phyloP scores from a whole-genome alignment of 345 rosid genomes.

The Eucalyptus paniculata region DNA sequence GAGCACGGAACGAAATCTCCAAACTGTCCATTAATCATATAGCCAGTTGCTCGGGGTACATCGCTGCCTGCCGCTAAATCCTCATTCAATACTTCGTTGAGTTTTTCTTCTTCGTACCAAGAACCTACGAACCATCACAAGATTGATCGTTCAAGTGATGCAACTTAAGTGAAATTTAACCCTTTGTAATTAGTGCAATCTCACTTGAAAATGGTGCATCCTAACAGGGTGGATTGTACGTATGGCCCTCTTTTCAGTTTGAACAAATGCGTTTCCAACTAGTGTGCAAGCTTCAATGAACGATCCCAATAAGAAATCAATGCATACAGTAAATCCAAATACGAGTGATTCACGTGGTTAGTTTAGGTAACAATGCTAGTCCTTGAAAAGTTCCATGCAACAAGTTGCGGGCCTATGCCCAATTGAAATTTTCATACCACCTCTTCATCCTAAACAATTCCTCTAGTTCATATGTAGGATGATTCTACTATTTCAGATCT shows the following conservation, averaged over 20 bases:
- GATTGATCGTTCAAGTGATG: neutral
- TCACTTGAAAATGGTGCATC: neutral
- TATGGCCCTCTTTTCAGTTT: neutral
- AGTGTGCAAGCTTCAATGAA: neutral
- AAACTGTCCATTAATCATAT: conserved; percentile 14
- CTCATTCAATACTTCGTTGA: neutral
- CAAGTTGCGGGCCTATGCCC: no score
- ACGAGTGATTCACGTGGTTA: no score
- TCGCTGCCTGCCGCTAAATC: neutral
- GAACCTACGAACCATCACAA: conserved; percentile 31
- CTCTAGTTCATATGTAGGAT: no score
- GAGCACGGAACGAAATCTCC: conserved; percentile 11
- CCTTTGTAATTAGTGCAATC: neutral
- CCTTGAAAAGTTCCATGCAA: no score
- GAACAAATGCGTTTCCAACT: neutral
- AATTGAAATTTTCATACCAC: no score
- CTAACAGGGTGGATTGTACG: neutral
- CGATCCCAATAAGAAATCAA: neutral
- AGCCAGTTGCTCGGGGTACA: neutral
- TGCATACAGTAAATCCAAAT: neutral
- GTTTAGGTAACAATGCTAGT: no score
- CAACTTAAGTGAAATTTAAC: neutral
- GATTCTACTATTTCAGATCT: no score
- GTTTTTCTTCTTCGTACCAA: neutral
- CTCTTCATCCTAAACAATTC: no score